A percentile compares a stretch with the other conserved stretches of the same genome.
Conservation (phyloP, 768 basidiomycete species). For the Erythrobasidium yunnanense region DNA sequence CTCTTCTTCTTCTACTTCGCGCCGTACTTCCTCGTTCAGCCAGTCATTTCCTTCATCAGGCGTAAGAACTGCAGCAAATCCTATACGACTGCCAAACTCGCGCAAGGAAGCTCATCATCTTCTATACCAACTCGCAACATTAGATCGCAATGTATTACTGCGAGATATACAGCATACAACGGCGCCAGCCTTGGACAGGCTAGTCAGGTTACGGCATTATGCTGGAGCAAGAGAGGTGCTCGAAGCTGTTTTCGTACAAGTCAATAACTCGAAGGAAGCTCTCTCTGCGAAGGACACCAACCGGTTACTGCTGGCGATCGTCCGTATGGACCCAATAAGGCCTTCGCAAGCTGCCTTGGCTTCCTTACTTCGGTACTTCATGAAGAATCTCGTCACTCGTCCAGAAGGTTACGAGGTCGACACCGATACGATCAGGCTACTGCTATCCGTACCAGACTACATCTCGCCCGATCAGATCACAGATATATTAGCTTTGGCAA, state of each 20-base stretch:
- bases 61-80: no score
- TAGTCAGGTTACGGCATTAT: slow-evolving; percentile 7
- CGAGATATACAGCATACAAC: background rate
- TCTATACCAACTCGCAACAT: background rate
- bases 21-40: background rate
- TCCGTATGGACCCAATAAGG: background rate
- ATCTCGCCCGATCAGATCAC: background rate
- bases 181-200: slow-evolving; percentile 2
- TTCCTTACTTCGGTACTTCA: background rate
- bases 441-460: slow-evolving; percentile 1
- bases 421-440: background rate
- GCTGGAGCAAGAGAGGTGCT: slow-evolving; percentile 17
- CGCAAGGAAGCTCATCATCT: background rate
- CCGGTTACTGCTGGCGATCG: background rate
- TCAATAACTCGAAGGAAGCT: background rate
- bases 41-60: background rate
- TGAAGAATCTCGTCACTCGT: background rate
- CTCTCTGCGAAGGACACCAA: background rate
- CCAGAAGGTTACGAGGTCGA: background rate
- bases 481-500: background rate
- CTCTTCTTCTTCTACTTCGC: no score
- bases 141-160: background rate
- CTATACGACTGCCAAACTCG: background rate
- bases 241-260: background rate
- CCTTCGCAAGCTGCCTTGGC: background rate